A percentile compares a stretch with the other conserved stretches of the same genome.
These are phyloP conservation scores for Globisporangium polare DNA, from an alignment of 352 stramenopile genomes.

Conservation along the genomic window DNA sequence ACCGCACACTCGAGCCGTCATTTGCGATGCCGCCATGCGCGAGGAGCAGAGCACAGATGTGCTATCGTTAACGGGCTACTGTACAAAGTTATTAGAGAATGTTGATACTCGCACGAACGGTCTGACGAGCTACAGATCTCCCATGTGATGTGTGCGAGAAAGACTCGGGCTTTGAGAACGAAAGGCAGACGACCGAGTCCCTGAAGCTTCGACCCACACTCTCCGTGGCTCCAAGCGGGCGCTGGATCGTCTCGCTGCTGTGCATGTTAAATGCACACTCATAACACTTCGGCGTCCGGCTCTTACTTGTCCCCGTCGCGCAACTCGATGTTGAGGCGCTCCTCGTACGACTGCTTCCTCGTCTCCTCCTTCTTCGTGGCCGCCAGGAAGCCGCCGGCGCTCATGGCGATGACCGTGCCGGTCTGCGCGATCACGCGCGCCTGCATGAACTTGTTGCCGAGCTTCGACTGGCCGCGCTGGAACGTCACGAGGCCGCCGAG, in stretches of 20 bases:
- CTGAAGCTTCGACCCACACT: not conserved
- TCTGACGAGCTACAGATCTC: not conserved
- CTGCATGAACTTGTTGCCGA: conserved; percentile 84
- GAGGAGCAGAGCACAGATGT: not conserved
- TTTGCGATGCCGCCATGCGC: not conserved
- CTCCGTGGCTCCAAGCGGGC: not conserved
- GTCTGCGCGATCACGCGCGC: conserved; percentile 69
- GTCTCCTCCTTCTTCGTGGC: conserved; percentile 41
- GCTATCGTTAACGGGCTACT: not conserved
- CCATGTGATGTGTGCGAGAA: not conserved
- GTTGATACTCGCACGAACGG: not conserved
- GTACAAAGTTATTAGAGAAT: not conserved
- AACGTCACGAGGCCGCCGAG: conserved; percentile 70
- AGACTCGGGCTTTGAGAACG: not conserved
- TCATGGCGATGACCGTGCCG: conserved; percentile 64
- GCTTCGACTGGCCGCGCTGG: conserved; percentile 62
- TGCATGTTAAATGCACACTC: not conserved
- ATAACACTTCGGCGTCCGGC: not conserved
- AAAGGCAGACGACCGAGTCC: not conserved
- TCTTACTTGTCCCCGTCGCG: conserved; percentile 16
- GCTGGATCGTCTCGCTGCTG: not conserved
- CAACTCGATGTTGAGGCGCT: conserved; percentile 65
- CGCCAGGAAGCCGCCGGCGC: conserved; percentile 38
- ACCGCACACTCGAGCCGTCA: too few species aligned
- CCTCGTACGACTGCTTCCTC: conserved; percentile 64